Base-by-base conservation (phyloP, 768 basidiomycete genomes). In the Candolleomyces aberdarensis region DNA sequence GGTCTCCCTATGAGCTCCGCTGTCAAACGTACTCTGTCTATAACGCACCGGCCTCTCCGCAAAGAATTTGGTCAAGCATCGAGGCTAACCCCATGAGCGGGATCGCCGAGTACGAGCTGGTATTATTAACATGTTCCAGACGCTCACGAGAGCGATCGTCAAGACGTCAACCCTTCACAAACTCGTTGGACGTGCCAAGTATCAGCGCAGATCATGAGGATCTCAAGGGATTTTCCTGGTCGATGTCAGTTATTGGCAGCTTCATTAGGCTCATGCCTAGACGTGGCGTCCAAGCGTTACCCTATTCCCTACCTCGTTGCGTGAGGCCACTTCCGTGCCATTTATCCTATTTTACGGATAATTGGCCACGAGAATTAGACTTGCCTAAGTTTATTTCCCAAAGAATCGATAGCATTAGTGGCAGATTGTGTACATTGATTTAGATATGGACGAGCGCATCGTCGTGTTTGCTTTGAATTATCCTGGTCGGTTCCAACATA, bases 401-500 rank as follows among this genome's bases (percentile, higher is more conserved):
- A 52, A 32, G 19, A 52, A n/a, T 22, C 8, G 20, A 26, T 14
- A 32, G 14, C 20, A 19, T 26, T 15, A 3, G 50, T 46, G 32
- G 11, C 26, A 31, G 14, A 55, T 29, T 41, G 17, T 36, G 29
- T 8, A 20, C 15, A n/a, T n/a, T 31, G 20, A 20, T n/a, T 63
- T 20, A 51, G 1, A 52, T 48, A 17, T 44, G 44, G 32, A 31
- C 40, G 15, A 64, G 43, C 6, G 43, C 49, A 19, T 48, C 44
- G 49, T 64, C 60, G 32, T 61, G 59, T 22, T 58, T 32, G 61
- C 77, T 82, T 31, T 71, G 63, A 58, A 83, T 79, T 20, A 73
- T 66, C 60, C 70, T 74, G 14, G 81, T 82, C 31, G 83, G 79
- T 54, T 78, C 69, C 64, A 84, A 56, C 71, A 78, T 76, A 62